Evolutionary conservation across 2,329 filamentous ascomycete species (phyloP), one percentile per base, ranked within the genome.

Genomic region (Metarhizium guizhouense): DNA sequence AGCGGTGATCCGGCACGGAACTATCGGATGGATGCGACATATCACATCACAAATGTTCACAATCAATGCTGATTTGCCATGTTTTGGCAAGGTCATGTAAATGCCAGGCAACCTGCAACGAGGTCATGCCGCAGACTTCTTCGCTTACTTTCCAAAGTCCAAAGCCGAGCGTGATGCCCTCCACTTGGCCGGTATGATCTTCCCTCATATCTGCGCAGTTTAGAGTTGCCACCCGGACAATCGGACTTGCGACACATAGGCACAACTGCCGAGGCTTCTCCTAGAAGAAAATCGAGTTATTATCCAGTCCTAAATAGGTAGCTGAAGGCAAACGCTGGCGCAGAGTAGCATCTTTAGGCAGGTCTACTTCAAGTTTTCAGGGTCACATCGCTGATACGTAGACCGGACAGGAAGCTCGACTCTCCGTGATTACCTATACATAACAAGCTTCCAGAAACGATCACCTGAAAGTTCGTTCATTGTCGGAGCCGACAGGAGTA

Each of bases 341-440:
- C 16, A 47, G 16, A 6, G 43, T 47, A 47, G 43, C n/a, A 36
- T 40, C 34, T 18, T 40, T 14, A n/a, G 30, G 30, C 43, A 42
- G 52, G 32, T 40, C 52, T 18, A 14, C 29, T 10, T 42, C 52
- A 32, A 30, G n/a, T 10, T 32, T 29, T 42, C 40, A 49, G 25
- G 14, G 45, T 56, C n/a, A 53, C 54, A 54, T 40, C 45, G 45
- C 49, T 48, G n/a, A 18, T 16, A 42, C 38, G 45, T 36, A 51
- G 47, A 54, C 58, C 47, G 48, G 56, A 57, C 54, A 48, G 54
- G 52, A 56, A 58, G 54, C 47, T 51, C 18, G 32, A 34, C 32
- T 18, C 20, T 30, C 4, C n/a, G 18, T 20, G 16, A 8, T 52
- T 18, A 13, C 40, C 6, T 43, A 25, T 42, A 18, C 18, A 43